These are phyloP conservation scores for Penicillium maclennaniae DNA, from an alignment of 495 filamentous ascomycete genomes.

Conservation along the genomic window DNA sequence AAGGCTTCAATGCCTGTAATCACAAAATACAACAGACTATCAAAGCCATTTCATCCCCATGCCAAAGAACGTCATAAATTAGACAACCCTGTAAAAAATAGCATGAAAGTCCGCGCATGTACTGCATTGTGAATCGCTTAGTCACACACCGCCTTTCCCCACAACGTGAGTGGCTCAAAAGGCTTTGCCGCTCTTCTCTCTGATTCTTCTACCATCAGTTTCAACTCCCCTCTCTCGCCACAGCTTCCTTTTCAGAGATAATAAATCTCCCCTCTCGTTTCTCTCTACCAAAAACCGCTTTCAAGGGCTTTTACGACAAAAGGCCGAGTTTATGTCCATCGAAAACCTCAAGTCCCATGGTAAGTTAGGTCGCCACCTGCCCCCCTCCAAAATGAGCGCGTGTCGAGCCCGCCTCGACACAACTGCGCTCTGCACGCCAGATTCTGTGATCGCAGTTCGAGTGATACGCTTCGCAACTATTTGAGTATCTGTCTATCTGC, in stretches of 20 bases:
- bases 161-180: slow-evolving; percentile 39
- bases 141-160: slow-evolving; percentile 41
- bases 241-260: slow-evolving; percentile 34
- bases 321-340: slow-evolving; percentile 97
- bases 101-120: too few species aligned
- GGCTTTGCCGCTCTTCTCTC: slow-evolving; percentile 35
- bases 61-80: not conserved
- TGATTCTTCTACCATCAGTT: slow-evolving; percentile 25
- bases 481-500: not conserved
- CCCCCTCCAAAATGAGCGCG: slow-evolving; percentile 12
- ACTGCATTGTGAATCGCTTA: slow-evolving; percentile 7
- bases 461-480: not conserved
- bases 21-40: not conserved
- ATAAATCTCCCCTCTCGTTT: slow-evolving; percentile 33
- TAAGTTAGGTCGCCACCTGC: slow-evolving; percentile 51
- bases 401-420: slow-evolving; percentile 6
- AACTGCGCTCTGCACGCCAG: not conserved
- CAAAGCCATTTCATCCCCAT: not conserved
- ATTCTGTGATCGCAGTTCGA: not conserved
- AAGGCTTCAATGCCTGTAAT: slow-evolving; percentile 5
- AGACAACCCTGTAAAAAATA: not conserved
- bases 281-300: slow-evolving; percentile 37
- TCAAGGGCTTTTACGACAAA: slow-evolving; percentile 42
- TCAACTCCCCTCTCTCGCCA: slow-evolving; percentile 17
- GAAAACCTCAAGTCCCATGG: slow-evolving; percentile 99